Conservation (phyloP, 1,284 basidiomycete species). For the Crepidotus sp. region DNA sequence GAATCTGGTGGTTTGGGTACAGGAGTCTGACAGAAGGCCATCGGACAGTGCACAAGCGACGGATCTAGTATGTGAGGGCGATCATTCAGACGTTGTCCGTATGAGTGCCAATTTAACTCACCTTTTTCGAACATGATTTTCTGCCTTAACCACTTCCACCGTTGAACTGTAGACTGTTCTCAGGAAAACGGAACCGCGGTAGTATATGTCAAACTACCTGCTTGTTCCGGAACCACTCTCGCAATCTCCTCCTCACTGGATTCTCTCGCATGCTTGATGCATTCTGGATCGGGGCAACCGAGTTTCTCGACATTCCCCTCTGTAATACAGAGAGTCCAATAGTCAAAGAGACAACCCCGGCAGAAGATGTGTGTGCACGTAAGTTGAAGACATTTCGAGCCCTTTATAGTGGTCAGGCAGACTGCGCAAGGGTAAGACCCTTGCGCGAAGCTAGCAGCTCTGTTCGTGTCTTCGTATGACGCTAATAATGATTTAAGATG, state of each 20-base stretch:
- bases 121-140: constrained; percentile 65
- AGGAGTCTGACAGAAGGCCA: constrained; percentile 61
- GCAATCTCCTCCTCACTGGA: constrained; percentile 66
- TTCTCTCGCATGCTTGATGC: constrained; percentile 62
- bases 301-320: constrained; percentile 67
- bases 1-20: constrained; percentile 42
- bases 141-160: constrained; percentile 67
- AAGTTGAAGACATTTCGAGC: constrained; percentile 57
- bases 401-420: constrained; percentile 63
- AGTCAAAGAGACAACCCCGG: constrained; percentile 58
- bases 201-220: constrained; percentile 35
- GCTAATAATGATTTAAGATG: constrained; percentile 30
- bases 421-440: constrained; percentile 59
- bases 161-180: constrained; percentile 46
- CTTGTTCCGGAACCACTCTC: constrained; percentile 31
- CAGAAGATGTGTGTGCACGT: constrained; percentile 69
- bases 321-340: constrained; percentile 64
- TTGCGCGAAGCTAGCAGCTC: constrained; percentile 45
- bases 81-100: background rate
- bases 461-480: constrained; percentile 38
- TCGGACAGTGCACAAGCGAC: constrained; percentile 65
- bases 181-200: too few relatives aligned
- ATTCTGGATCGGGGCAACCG: constrained; percentile 61
- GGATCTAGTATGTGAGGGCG: constrained; percentile 46
- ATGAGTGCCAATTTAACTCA: constrained; percentile 21